Base-by-base conservation (phyloP, 768 basidiomycete species). In the Gloeophyllum trabeum region DNA sequence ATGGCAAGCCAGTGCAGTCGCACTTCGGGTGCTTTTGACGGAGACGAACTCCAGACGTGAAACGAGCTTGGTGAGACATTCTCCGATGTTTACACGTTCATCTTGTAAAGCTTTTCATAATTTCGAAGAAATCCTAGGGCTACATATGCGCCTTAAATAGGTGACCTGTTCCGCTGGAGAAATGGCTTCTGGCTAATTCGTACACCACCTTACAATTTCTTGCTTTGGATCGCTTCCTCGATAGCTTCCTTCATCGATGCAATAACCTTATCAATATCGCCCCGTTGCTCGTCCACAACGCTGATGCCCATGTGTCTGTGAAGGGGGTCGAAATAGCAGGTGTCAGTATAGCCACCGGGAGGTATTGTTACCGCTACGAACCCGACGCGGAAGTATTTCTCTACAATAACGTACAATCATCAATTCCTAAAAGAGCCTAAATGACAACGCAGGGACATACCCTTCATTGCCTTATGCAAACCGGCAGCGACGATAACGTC, bases 361-460 rank as follows among this genome's bases (percentile, higher is more conserved):
- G 35, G 42, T 23, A 43, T 24, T 26, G 26, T 26, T 28, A 34
- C 38, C n/a, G 20, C 43, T 25, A 66, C 71, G 28, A 45, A 75
- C 73, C 91, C 92, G 42, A 96, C 79, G 40, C 92, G 81, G 81
- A 94, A 91, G 61, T 94, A 94, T 54, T 79, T 82, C 54, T 83
- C 84, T 85, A 48, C 20, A 47, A 19, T 43, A 22, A 7, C 14
- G 32, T 46, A 24, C 41, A 23, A 6, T 24, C 41, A 10, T 5
- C 23, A 12, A 24, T 30, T 18, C 47, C 58, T 30, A 55, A 22
- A 10, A 10, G 28, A 25, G 22, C 38, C 23, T 38, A 13, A 44
- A 38, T 35, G 25, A 6, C 42, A 40, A 45, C 48, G 41, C 45
- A 24, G 26, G 44, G 21, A 58, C 66, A n/a, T 26, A 80, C 83